Base-by-base conservation (phyloP, 2,329 filamentous ascomycete species). In the Apiospora phragmitis region DNA sequence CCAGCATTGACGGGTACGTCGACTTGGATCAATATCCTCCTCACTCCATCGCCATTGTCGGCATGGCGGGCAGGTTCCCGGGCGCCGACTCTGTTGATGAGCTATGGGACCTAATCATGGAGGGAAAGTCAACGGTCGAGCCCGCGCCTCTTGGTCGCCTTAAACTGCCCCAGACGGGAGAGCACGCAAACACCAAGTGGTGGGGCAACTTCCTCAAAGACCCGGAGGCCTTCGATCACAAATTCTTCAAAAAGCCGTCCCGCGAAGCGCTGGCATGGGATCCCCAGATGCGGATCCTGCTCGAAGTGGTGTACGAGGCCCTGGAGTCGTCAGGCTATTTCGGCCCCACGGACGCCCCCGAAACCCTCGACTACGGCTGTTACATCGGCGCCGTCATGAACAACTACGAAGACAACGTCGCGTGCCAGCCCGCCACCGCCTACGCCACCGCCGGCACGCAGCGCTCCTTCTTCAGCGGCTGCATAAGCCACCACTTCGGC, bases 341-440 rank as follows among this genome's bases (percentile, higher is more conserved):
- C 68, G 43, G 68, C 65, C 9, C 68, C 8, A 42, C 55, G 0
- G 26, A 68, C 4, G 45, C 72, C 18, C 38, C 66, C 21, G 73
- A 76, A 3, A 71, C 32, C 18, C 55, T 72, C 14, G 72, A 82
- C 5, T 55, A 55, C 24, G 84, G 83, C 2, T 80, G 78, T 32
- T 85, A 81, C 65, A 75, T 85, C 1, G 83, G 83, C 8, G 74
- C 76, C 5, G 77, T 76, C 41, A 73, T 70, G 0, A 74, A 72
- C 9, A 81, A 86, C 68, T 85, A 85, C 70, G 79, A 84, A 11
- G 69, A 80, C 65, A 85, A 85, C 69, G 72, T 84, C 0, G 76
- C 79, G 1, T 80, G 79, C 45, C 76, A 84, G 47, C 49, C 78
- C 0, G 66, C 81, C 1, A 82, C 76, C 16, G 80, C 82, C 0